A percentile compares a stretch with the other conserved stretches of the same genome.
phyloP scores from a whole-genome alignment of 129 eudicot genomes.

The Chrysanthemum seticuspe region DNA sequence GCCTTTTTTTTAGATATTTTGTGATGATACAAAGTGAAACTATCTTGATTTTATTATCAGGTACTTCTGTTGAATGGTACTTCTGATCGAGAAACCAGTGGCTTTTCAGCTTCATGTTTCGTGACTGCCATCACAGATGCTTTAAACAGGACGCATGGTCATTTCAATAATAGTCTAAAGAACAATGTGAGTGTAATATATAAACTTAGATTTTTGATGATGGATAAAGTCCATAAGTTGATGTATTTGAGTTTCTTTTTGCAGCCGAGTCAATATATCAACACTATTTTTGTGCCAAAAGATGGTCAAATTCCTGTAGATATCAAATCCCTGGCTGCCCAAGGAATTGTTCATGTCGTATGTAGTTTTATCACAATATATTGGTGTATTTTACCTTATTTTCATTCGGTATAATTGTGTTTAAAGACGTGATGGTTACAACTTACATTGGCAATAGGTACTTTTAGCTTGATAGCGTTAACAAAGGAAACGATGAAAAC shows the following conservation, averaged over 20 bases:
- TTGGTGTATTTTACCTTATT: not conserved
- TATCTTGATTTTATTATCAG: constrained; percentile 33
- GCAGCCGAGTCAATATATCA: constrained; percentile 84
- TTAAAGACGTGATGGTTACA: too few species aligned
- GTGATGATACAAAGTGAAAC: not conserved
- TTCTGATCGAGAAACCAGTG: constrained; percentile 85
- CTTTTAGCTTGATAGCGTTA: too few species aligned
- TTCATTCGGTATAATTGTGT: not conserved
- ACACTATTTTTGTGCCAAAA: constrained; percentile 83
- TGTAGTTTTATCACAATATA: constrained; percentile 17
- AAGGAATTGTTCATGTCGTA: constrained; percentile 81
- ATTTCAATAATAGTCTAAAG: constrained; percentile 59
- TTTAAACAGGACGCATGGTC: constrained; percentile 77
- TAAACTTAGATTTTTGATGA: not conserved
- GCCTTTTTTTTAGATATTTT: not conserved
- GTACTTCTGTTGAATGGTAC: constrained; percentile 90
- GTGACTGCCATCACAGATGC: constrained; percentile 93
- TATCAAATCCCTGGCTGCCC: constrained; percentile 51
- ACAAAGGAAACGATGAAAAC: too few species aligned
- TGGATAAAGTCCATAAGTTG: not conserved
- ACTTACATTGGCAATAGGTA: too few species aligned
- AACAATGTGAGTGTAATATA: constrained; percentile 55
- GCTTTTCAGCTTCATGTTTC: constrained; percentile 76
- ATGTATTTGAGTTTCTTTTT: constrained; percentile 13
- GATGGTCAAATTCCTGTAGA: constrained; percentile 75